Evolutionary conservation across 345 rosid species (phyloP), one percentile per base, ranked within the genome.

Genomic region (Salix exigua): DNA sequence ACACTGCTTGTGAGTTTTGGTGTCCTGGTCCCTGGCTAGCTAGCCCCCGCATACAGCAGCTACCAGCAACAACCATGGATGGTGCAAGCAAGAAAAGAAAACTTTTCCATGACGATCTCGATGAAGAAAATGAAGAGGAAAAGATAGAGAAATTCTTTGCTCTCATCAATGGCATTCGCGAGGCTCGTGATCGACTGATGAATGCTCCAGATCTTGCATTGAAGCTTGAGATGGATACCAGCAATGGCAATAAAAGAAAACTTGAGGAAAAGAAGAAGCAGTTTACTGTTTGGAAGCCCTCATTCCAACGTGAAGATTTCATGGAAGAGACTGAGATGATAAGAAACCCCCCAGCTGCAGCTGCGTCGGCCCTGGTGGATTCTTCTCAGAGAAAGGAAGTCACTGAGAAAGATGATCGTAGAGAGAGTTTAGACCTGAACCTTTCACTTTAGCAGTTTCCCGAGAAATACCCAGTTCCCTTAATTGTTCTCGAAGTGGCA

Each of bases 121-220:
- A 73, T 1, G 81, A 82, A 23, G 79, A 78, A 2, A 38, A 66
- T 26, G 88, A 85, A 31, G 84, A 83, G 19, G 82, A 74, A 31
- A 79, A 80, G 58, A 84, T 86, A 13, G 89, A 86, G 79, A 70
- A 81, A 63, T 86, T 86, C 80, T 84, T 76, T 58, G 82, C 85
- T 55, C 80, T 86, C 46, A 66, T 86, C 68, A 77, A 62, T 33
- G 73, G 66, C 77, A 71, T 84, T 10, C 82, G 77, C 2, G 86
- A 86, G 73, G 82, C 79, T 68, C 87, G 89, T 35, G 78, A 77
- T 19, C 75, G 72, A 61, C 72, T 84, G n/a, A 44, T 61, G 68
- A 71, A 4, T 9, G 72, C 66, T 64, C 50, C 77, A 9, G 31
- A 33, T 26, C 11, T 42, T 21, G 51, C 26, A 6, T 35, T 17